Conservation (phyloP, 2,329 filamentous ascomycete genomes). For the Alternaria atra region DNA sequence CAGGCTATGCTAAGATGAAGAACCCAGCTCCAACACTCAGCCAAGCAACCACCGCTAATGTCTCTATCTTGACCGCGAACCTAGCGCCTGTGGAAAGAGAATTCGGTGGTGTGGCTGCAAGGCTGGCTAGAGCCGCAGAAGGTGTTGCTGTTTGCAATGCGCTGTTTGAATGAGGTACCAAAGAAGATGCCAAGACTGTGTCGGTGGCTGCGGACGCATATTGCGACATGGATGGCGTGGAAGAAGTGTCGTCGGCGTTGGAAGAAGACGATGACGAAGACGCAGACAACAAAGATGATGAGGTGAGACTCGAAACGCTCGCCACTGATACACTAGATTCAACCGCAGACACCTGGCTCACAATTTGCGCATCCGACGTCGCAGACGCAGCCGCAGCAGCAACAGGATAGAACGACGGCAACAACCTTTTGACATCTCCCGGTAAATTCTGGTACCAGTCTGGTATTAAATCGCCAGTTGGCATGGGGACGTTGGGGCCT, state of each 20-base stretch:
- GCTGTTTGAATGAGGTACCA: not conserved
- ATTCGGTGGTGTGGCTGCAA: conserved; percentile 3
- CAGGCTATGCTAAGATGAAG: conserved; percentile 12
- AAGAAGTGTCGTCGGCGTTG: not conserved
- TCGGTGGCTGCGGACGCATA: conserved; percentile 3
- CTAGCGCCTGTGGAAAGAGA: conserved; percentile 3
- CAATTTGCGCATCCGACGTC: not conserved
- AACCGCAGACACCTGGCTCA: not conserved
- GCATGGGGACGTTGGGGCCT: conserved; percentile 6
- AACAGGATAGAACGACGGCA: conserved; percentile 23
- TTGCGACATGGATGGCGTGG: not conserved
- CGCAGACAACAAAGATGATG: not conserved
- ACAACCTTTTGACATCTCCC: conserved; percentile 19
- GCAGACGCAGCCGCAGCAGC: not conserved
- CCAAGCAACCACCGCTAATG: conserved; percentile 4
- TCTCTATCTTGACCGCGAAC: not conserved
- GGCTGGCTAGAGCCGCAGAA: not conserved
- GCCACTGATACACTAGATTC: not conserved
- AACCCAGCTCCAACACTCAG: conserved; percentile 6
- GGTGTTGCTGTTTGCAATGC: not conserved
- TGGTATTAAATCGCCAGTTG: conserved; percentile 16
- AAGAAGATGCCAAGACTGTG: not conserved
- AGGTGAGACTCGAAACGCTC: not conserved
- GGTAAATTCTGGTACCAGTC: conserved; percentile 28
- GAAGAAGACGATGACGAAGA: not conserved